Conservation (phyloP, 164 flowering plant genomes). For the Warburgia ugandensis region DNA sequence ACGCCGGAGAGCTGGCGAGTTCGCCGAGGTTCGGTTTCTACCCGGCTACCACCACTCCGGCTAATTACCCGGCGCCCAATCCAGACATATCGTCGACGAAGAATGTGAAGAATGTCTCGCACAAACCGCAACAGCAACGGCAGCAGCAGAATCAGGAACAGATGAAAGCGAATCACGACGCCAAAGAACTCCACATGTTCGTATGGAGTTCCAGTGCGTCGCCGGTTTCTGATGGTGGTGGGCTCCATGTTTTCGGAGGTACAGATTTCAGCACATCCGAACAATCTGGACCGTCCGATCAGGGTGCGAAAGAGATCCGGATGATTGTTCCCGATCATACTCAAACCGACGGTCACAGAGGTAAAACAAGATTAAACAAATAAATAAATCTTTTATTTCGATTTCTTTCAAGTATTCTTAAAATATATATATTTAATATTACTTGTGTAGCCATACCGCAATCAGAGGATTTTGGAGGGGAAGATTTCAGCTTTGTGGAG, state of each 20-base stretch:
- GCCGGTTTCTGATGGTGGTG: conserved; percentile 76
- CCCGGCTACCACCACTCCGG: conserved; percentile 34
- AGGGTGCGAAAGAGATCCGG: conserved; percentile 91
- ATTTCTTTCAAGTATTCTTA: too few species aligned
- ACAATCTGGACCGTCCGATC: conserved; percentile 67
- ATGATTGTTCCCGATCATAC: conserved; percentile 72
- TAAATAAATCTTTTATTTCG: too few species aligned
- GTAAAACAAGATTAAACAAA: too few species aligned
- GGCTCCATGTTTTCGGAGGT: conserved; percentile 75
- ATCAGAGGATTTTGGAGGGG: conserved; percentile 33
- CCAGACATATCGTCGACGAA: conserved; percentile 48
- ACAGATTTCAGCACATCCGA: conserved; percentile 47
- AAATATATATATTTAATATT: too few species aligned
- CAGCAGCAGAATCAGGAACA: conserved; percentile 15
- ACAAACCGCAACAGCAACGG: too few species aligned
- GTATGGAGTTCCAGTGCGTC: conserved; percentile 95
- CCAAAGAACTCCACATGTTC: conserved; percentile 95
- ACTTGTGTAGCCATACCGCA: too few species aligned
- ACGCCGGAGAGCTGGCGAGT: conserved; percentile 2
- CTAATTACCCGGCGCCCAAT: conserved; percentile 75
- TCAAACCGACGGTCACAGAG: conserved; percentile 62
- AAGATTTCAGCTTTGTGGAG: conserved; percentile 48
- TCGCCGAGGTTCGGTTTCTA: conserved; percentile 78
- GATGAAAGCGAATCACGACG: conserved; percentile 51
- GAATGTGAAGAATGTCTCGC: background rate